Evolutionary conservation across 2,329 filamentous ascomycete genomes (phyloP).

Genomic region (Calonectria montana): DNA sequence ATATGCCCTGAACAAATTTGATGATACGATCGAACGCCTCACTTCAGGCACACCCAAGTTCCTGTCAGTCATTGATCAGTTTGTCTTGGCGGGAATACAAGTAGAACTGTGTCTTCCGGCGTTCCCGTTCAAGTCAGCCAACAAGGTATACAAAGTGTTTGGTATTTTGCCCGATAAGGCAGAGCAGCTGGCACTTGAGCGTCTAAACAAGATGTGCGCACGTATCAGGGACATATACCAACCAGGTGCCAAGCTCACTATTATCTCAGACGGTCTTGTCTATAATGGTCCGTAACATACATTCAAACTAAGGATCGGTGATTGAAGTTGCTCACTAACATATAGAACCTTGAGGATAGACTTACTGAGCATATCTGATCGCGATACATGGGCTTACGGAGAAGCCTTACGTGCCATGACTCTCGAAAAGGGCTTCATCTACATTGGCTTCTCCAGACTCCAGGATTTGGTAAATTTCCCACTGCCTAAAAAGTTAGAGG

Average conservation of each 20-base stretch:
- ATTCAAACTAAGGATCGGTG: no score
- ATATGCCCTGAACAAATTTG: conserved; percentile 42
- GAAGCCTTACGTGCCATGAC: conserved; percentile 55
- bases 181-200: conserved; percentile 42
- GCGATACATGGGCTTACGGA: conserved; percentile 62
- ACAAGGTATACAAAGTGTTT: conserved; percentile 47
- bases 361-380: conserved; percentile 58
- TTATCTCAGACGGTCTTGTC: conserved; percentile 64
- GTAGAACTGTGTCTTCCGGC: conserved; percentile 43
- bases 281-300: conserved; percentile 59
- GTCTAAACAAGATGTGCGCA: conserved; percentile 42
- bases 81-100: conserved; percentile 28
- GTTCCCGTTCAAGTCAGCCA: conserved; percentile 49
- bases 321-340: not conserved
- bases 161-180: conserved; percentile 46
- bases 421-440: conserved; percentile 48
- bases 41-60: conserved; percentile 35
- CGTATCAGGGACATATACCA: conserved; percentile 40
- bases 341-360: conserved; percentile 47
- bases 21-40: conserved; percentile 29
- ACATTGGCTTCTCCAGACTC: conserved; percentile 60
- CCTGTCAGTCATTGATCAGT: conserved; percentile 35
- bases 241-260: conserved; percentile 48
- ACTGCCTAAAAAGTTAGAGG: conserved; percentile 52
- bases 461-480: conserved; percentile 56